A percentile compares a stretch with the other conserved stretches of the same genome.
Evolutionary conservation across 352 stramenopile genomes (phyloP).

Genomic region (Phytopythium boreale): DNA sequence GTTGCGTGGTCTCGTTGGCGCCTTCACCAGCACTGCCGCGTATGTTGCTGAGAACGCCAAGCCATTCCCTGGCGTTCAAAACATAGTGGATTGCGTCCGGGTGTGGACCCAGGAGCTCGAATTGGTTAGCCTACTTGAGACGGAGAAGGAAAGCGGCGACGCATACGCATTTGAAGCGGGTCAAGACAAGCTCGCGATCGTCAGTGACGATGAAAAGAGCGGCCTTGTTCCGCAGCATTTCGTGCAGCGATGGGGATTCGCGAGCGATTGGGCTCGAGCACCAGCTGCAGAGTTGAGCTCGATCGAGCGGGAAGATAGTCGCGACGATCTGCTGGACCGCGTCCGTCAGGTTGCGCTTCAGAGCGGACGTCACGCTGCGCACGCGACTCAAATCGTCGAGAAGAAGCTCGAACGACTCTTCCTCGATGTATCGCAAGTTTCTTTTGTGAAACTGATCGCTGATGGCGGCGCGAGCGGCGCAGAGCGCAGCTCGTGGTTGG

Average conservation of each 20-base stretch:
- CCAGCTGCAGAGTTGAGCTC: neutral
- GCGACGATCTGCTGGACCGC: neutral
- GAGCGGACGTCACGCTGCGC: neutral
- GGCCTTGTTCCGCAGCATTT: neutral
- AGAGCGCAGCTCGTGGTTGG: no score
- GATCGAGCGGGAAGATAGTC: no score
- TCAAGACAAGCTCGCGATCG: neutral
- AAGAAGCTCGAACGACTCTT: constrained; percentile 3
- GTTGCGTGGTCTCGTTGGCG: constrained; percentile 24
- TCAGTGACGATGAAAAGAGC: no score
- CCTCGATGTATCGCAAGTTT: neutral
- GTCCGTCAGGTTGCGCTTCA: neutral
- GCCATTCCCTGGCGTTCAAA: constrained; percentile 21
- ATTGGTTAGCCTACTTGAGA: constrained; percentile 22
- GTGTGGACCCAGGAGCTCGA: constrained; percentile 38
- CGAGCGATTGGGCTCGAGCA: neutral
- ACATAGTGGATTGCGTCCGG: constrained; percentile 29
- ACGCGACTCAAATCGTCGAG: neutral
- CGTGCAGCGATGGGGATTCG: constrained; percentile 4
- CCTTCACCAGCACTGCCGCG: constrained; percentile 23
- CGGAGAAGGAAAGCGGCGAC: neutral
- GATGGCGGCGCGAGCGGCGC: no score
- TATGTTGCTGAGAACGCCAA: constrained; percentile 18
- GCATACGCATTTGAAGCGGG: neutral
- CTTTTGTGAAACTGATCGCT: neutral